These are phyloP conservation scores for Austroboletus festivus DNA, from an alignment of 768 basidiomycete species.

Conservation along the genomic window DNA sequence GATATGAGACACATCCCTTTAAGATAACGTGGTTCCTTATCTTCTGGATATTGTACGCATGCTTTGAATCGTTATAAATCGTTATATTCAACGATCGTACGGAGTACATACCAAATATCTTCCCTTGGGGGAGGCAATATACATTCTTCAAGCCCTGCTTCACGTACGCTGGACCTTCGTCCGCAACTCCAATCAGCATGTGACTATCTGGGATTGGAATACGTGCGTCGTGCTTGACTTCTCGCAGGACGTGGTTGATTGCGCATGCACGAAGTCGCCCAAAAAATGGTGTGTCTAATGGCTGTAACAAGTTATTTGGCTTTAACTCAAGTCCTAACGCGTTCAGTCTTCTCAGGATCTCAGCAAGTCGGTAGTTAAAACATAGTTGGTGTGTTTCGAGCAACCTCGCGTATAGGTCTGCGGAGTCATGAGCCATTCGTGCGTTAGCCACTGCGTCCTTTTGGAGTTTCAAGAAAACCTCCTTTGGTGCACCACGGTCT, in stretches of 20 bases:
- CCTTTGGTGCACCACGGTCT: constrained; percentile 59
- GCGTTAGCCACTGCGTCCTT: constrained; percentile 52
- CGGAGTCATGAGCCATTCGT: constrained; percentile 57
- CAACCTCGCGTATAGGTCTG: constrained; percentile 45
- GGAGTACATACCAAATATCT: constrained; percentile 60
- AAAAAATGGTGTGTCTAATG: constrained; percentile 57
- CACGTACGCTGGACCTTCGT: constrained; percentile 71
- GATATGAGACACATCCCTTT: constrained; percentile 62
- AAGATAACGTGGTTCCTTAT: constrained; percentile 51
- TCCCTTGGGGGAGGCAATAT: constrained; percentile 48
- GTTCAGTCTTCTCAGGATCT: constrained; percentile 49
- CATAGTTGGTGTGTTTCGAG: constrained; percentile 50
- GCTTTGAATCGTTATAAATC: constrained; percentile 34
- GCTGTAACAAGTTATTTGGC: constrained; percentile 28
- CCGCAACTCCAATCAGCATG: constrained; percentile 76
- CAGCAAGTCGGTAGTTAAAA: constrained; percentile 44
- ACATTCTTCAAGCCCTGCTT: constrained; percentile 49
- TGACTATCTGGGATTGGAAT: constrained; percentile 68
- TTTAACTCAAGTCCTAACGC: constrained; percentile 48
- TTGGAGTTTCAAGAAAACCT: constrained; percentile 63
- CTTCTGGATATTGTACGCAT: constrained; percentile 53
- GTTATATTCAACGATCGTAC: background rate
- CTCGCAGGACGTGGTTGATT: constrained; percentile 62
- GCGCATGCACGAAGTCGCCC: constrained; percentile 55
- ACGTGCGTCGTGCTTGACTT: constrained; percentile 72